Base-by-base conservation (phyloP, 140 eudicot species). In the Bidens hawaiensis region DNA sequence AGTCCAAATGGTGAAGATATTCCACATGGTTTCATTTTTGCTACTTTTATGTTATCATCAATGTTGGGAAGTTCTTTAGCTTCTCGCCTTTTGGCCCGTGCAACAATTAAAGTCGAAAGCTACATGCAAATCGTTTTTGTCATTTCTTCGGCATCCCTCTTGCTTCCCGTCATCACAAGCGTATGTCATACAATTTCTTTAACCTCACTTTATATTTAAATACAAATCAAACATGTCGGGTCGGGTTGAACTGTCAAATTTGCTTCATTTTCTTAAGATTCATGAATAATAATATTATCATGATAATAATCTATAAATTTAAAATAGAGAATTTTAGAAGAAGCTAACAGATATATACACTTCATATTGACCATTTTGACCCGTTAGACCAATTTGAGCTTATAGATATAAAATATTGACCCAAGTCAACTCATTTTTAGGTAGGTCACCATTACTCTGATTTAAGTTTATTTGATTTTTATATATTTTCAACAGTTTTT, bases 41-140 rank as follows among this genome's bases (percentile, higher is more conserved):
- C 97, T 25, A 90, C 94, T 64, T 90, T 90, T 82, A 90, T 86
- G 97, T 65, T 90, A 78, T 87, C 94, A 6, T 90, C 97, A 62
- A 86, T 90, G 97, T 70, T 90, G 71, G 97, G 97, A 72, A 90
- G 97, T 79, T 90, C 97, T 22, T 66, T 90, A 43, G 97, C 94
- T 58, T 73, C 97, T 56, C 83, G 97, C 12, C 76, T 90, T 15
- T 71, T 90, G 80, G 87, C 95, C 19, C 87, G 80, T 45, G 50
- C 83, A 69, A 48, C 93, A 16, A 70, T 75, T 31, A 84, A 67
- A 82, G 97, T 86, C 18, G 97, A 90, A 76, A 75, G 90, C 81
- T 90, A 86, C 74, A 90, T 90, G 97, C 97, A 90, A 76, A 62
- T 90, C 22, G 97, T 90, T 2, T 90, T 90, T 62, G 55, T 82